Conservation (phyloP, 805 yeast species). For the Kregervanrija pseudodelftensis region DNA sequence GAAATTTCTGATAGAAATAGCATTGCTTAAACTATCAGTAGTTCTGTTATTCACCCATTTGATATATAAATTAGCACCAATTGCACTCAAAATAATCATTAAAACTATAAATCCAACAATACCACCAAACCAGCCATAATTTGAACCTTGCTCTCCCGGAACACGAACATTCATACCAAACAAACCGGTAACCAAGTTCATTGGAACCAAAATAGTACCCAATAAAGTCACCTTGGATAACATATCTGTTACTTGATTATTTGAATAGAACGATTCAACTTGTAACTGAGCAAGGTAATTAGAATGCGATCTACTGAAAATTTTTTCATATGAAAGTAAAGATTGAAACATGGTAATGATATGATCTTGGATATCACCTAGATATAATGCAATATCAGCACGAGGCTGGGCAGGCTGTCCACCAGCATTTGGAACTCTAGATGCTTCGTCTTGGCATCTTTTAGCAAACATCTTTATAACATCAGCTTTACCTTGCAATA, state of each 20-base stretch:
- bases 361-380: slow-evolving; percentile 97
- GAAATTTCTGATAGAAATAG: slow-evolving; percentile 23
- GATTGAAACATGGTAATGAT: slow-evolving; percentile 94
- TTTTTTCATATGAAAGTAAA: slow-evolving; percentile 83
- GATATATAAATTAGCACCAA: slow-evolving; percentile 20
- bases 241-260: slow-evolving; percentile 78
- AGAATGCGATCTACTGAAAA: slow-evolving; percentile 84
- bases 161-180: slow-evolving; percentile 94
- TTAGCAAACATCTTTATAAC: slow-evolving; percentile 95
- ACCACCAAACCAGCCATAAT: slow-evolving; percentile 48
- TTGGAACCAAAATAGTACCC: slow-evolving; percentile 86
- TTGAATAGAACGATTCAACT: slow-evolving; percentile 84
- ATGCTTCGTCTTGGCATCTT: slow-evolving; percentile 74
- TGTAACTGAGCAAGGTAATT: slow-evolving; percentile 91
- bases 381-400: slow-evolving; percentile 83
- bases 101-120: slow-evolving; percentile 26
- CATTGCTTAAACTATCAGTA: slow-evolving; percentile 7
- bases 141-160: slow-evolving; percentile 51
- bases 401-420: slow-evolving; percentile 51
- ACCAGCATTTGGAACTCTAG: slow-evolving; percentile 12
- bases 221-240: slow-evolving; percentile 82
- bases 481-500: slow-evolving; percentile 90
- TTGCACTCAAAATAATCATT: slow-evolving; percentile 17
- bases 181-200: slow-evolving; percentile 83
- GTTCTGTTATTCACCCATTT: slow-evolving; percentile 14